Evolutionary conservation across 352 stramenopile genomes (phyloP).

Genomic region (Phytophthora ohioensis): DNA sequence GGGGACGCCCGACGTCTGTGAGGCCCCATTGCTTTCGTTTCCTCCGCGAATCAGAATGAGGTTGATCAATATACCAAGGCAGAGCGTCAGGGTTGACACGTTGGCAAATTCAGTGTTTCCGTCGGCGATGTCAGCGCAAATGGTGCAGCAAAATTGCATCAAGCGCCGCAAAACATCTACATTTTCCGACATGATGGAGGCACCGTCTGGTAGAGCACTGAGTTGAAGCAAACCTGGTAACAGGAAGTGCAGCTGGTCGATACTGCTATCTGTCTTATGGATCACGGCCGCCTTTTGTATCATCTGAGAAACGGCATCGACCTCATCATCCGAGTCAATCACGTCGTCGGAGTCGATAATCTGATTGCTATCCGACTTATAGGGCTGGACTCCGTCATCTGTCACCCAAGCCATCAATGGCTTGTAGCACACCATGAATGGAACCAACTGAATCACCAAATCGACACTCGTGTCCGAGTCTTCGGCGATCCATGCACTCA

Average conservation of each 20-base stretch:
- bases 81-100: constrained; percentile 77
- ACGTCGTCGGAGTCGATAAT: constrained; percentile 71
- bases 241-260: constrained; percentile 85
- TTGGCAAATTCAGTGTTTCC: constrained; percentile 56
- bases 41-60: constrained; percentile 73
- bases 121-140: constrained; percentile 66
- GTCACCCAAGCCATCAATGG: constrained; percentile 39
- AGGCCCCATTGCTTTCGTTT: constrained; percentile 28
- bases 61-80: constrained; percentile 83
- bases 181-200: constrained; percentile 66
- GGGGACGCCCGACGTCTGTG: constrained; percentile 41
- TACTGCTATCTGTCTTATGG: constrained; percentile 44
- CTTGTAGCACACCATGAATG: constrained; percentile 86
- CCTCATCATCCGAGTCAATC: constrained; percentile 77
- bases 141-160: constrained; percentile 79
- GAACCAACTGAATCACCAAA: constrained; percentile 72
- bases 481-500: constrained; percentile 86
- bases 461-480: constrained; percentile 79
- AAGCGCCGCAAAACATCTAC: constrained; percentile 67
- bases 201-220: constrained; percentile 68
- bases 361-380: constrained; percentile 29
- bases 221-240: constrained; percentile 84
- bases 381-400: constrained; percentile 23
- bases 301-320: constrained; percentile 59
- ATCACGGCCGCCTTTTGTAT: constrained; percentile 47